Evolutionary conservation across 2,329 filamentous ascomycete genomes (phyloP), one percentile per base, ranked within the genome.

Genomic region (Thelonectria olida): DNA sequence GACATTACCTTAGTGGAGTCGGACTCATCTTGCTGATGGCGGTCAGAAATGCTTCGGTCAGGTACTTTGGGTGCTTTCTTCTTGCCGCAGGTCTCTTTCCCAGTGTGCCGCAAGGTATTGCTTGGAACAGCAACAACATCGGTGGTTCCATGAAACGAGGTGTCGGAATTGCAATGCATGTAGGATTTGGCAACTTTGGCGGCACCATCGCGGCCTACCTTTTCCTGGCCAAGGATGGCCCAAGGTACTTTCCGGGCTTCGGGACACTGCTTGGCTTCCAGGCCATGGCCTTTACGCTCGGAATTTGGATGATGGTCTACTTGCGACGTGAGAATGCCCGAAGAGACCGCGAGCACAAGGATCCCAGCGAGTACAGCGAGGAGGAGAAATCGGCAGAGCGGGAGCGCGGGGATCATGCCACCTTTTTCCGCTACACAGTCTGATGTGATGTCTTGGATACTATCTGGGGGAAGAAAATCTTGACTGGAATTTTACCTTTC

Each of bases 71-170:
- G n/a, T 81, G 80, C 59, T 82, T 84, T 63, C 67, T 84, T 12
- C 72, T 77, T 45, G 70, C 72, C 25, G 72, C 67, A 5, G 75
- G 75, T 13, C 75, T 76, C 65, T 87, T 87, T 73, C 82, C 84
- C 31, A 83, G 85, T 63, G 82, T 86, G 3, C 84, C 85, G 6
- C 79, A 85, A 27, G 82, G 82, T 42, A 78, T 87, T 54, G 83
- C 85, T 23, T 88, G 85, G 85, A 86, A 86, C 58, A 81, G 81
- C n/a, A 85, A 84, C 72, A 87, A 87, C 66, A 84, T 87, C 48
- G 83, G 82, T 2, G 84, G 83, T 5, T 82, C 81, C 34, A 74
- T 84, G 58, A 87, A 87, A 78, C 78, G 84, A 54, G 82, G 80
- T 44, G 83, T 84, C 9, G 84, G 84, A 13, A 85, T 86, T 52